phyloP scores from a whole-genome alignment of 2,329 filamentous ascomycete genomes.

The Penicillium sp. region DNA sequence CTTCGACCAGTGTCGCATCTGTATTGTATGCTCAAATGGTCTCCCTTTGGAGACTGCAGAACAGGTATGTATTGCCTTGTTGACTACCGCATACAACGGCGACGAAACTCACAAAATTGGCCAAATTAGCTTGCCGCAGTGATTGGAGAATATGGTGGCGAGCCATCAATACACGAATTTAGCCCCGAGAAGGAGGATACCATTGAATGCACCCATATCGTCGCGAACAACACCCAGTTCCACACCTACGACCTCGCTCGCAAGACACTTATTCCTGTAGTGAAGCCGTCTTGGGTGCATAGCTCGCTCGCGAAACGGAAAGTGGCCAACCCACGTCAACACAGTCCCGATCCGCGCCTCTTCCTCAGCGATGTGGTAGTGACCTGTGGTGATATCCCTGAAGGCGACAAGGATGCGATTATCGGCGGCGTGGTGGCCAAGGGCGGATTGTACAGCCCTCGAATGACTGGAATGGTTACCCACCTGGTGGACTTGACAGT shows the following conservation, averaged over 20 bases:
- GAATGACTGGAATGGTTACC: constrained; percentile 74
- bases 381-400: constrained; percentile 80
- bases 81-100: not conserved
- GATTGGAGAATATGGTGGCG: constrained; percentile 55
- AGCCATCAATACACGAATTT: constrained; percentile 48
- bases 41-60: constrained; percentile 45
- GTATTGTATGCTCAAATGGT: constrained; percentile 50
- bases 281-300: constrained; percentile 80
- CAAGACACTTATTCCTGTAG: constrained; percentile 78
- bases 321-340: constrained; percentile 76
- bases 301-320: constrained; percentile 70
- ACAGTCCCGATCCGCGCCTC: constrained; percentile 85
- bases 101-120: constrained; percentile 7
- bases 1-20: constrained; percentile 52
- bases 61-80: constrained; percentile 39
- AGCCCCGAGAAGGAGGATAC: constrained; percentile 45
- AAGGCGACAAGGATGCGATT: constrained; percentile 88
- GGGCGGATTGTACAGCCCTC: constrained; percentile 77
- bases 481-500: constrained; percentile 83
- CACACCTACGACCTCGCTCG: constrained; percentile 77
- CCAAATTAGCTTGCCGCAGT: constrained; percentile 49
- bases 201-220: constrained; percentile 63
- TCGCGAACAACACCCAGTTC: constrained; percentile 84
- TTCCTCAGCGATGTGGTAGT: constrained; percentile 86
- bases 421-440: constrained; percentile 85